These are phyloP conservation scores for Cucumis sativus DNA, from an alignment of 306 rosid genomes.

Conservation along the genomic window DNA sequence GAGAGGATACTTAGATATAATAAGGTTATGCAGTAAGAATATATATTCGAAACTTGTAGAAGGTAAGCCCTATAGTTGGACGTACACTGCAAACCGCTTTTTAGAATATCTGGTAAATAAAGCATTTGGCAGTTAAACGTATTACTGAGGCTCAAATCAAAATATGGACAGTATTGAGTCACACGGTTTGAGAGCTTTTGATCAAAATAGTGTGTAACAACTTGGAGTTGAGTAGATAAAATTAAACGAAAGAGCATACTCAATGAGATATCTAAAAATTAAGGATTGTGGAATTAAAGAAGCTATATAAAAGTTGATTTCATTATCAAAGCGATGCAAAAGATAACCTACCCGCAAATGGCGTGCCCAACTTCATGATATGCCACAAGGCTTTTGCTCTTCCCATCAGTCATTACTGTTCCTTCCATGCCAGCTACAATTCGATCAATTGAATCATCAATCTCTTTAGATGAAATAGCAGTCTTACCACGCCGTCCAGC, in stretches of 20 bases:
- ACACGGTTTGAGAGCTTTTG: neutral
- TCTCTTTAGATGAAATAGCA: slow-evolving; percentile 84
- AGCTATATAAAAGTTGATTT: too few relatives aligned
- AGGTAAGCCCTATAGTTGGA: neutral
- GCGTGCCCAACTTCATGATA: slow-evolving; percentile 99
- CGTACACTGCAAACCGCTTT: neutral
- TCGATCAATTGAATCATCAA: slow-evolving; percentile 94
- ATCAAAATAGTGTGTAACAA: neutral
- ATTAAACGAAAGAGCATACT: neutral
- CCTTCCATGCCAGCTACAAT: slow-evolving; percentile 99
- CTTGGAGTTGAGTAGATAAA: neutral
- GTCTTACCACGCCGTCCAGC: slow-evolving; percentile 92
- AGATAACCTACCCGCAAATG: slow-evolving; percentile 70
- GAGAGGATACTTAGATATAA: neutral
- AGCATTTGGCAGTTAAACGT: neutral
- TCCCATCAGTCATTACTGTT: slow-evolving; percentile 96
- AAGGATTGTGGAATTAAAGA: too few relatives aligned
- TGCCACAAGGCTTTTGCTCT: slow-evolving; percentile 92
- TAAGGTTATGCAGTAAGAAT: neutral
- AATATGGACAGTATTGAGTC: neutral
- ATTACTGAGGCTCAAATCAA: neutral
- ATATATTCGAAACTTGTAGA: neutral
- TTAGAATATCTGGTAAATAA: neutral
- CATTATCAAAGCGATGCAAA: neutral
- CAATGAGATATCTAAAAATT: neutral